Percentiles rank a stretch among this genome's conserved stretches.
phyloP scores from a whole-genome alignment of 352 stramenopile species.

The Phytophthora vignae region DNA sequence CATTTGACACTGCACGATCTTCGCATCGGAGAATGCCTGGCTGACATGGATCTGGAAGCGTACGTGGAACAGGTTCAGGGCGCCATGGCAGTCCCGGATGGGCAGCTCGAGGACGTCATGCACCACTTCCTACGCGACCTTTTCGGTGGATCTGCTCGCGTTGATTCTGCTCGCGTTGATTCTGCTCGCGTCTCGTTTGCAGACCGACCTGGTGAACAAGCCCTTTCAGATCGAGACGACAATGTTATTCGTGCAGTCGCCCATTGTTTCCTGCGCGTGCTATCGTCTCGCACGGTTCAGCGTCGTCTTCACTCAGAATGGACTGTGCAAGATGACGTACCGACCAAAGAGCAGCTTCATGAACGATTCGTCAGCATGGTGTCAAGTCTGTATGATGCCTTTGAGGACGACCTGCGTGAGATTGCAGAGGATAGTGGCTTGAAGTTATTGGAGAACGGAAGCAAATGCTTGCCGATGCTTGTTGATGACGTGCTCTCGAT shows the following conservation, averaged over 20 bases:
- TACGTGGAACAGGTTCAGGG: background rate
- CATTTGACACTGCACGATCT: background rate
- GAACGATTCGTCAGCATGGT: background rate
- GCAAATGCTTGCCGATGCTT: background rate
- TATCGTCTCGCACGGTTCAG: background rate
- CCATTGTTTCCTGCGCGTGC: background rate
- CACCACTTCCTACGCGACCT: background rate
- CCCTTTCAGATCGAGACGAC: background rate
- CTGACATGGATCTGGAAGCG: background rate
- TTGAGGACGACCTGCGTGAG: background rate
- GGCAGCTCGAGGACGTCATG: background rate
- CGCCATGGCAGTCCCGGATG: background rate
- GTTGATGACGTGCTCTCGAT: background rate
- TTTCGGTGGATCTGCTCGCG: background rate
- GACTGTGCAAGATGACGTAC: background rate
- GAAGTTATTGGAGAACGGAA: background rate
- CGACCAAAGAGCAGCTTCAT: background rate
- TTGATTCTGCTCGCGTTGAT: too few relatives aligned
- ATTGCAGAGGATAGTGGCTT: background rate
- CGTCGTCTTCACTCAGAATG: background rate
- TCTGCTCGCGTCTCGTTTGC: background rate
- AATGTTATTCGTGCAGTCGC: background rate
- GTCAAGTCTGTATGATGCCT: background rate
- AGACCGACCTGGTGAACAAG: background rate
- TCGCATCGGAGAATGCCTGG: background rate